These are phyloP conservation scores for Vinca minor DNA, from an alignment of 257 asterid species.

Conservation along the genomic window DNA sequence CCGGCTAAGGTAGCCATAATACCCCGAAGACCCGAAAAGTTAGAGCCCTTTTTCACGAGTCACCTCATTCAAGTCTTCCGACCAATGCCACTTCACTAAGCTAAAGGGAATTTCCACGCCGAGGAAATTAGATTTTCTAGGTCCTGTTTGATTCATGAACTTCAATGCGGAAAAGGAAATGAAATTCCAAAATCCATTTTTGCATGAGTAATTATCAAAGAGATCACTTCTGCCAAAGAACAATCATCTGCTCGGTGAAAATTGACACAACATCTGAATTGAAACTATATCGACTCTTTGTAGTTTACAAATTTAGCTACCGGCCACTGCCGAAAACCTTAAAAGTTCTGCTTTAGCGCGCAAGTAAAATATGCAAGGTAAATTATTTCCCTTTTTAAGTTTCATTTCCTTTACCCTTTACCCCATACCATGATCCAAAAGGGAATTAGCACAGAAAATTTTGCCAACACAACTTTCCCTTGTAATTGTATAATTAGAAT, in stretches of 20 bases:
- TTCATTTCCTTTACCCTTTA: not conserved
- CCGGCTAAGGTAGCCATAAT: constrained; percentile 44
- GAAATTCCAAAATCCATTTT: not conserved
- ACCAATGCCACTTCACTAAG: not conserved
- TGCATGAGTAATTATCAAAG: not conserved
- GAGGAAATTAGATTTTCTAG: not conserved
- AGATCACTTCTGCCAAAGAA: not conserved
- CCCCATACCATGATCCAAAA: not conserved
- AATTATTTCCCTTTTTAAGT: not conserved
- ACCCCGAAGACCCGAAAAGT: constrained; percentile 24
- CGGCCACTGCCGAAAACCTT: too few species aligned
- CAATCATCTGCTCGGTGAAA: not conserved
- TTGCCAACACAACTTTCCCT: constrained; percentile 2
- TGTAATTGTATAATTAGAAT: not conserved
- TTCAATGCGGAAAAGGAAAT: not conserved
- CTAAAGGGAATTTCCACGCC: not conserved
- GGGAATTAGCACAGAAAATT: not conserved
- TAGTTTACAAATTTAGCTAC: too few species aligned
- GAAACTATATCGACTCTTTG: not conserved
- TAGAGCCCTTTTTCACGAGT: not conserved
- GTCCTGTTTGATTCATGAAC: constrained; percentile 3
- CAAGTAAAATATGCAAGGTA: not conserved
- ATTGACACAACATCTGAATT: not conserved
- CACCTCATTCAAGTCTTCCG: not conserved
- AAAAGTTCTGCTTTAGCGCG: not conserved